Evolutionary conservation across 2,329 filamentous ascomycete genomes (phyloP).

Genomic region (Magnaporthales sp.): DNA sequence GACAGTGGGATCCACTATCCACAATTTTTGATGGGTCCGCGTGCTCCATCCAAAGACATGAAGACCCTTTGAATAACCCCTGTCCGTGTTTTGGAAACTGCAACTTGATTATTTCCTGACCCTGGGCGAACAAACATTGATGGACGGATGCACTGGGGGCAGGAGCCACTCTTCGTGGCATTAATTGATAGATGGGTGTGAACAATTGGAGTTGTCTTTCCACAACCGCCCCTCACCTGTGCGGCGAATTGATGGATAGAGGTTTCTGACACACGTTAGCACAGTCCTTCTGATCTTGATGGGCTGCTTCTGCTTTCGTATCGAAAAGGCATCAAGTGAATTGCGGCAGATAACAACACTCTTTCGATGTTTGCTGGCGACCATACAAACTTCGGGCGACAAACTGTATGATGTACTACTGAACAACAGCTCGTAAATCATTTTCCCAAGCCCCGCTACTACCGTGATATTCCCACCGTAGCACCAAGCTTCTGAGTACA

Average conservation of each 20-base stretch:
- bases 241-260: no score
- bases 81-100: neutral
- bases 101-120: neutral
- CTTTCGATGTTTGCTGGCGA: neutral
- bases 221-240: neutral
- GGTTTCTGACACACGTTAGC: neutral
- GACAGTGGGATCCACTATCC: neutral
- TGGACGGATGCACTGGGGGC: neutral
- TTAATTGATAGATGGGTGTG: neutral
- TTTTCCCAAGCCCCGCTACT: neutral
- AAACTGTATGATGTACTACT: neutral
- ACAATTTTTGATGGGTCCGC: neutral
- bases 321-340: neutral
- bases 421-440: neutral
- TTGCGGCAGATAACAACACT: neutral
- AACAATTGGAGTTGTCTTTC: neutral
- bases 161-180: no score
- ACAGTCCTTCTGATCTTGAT: no score
- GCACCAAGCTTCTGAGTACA: neutral
- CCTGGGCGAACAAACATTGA: neutral
- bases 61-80: neutral
- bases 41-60: neutral
- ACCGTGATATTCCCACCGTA: neutral
- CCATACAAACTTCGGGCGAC: neutral
- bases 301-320: neutral